phyloP scores from a whole-genome alignment of 2,329 filamentous ascomycete genomes.

The Fusarium irregulare region DNA sequence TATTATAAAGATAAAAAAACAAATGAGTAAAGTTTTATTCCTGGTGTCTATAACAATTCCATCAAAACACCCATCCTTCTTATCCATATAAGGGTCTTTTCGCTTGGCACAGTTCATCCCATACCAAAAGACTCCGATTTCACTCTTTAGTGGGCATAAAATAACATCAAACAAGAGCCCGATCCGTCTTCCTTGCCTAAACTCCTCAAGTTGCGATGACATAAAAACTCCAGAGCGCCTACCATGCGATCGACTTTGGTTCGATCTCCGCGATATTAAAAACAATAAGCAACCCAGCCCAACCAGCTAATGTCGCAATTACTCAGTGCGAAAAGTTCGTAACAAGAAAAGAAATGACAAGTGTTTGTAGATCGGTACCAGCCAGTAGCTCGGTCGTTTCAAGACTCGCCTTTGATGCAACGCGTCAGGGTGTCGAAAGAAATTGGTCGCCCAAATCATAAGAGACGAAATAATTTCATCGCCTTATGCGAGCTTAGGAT shows the following conservation, averaged over 20 bases:
- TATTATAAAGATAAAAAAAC: neutral
- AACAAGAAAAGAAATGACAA: neutral
- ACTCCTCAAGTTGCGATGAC: neutral
- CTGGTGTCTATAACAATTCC: slow-evolving; percentile 13
- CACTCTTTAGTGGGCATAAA: neutral
- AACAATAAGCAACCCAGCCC: neutral
- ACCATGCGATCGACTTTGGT: slow-evolving; percentile 7
- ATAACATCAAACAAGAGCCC: neutral
- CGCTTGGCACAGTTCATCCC: neutral
- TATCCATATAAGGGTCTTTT: neutral
- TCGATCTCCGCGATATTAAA: neutral
- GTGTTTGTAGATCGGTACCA: neutral
- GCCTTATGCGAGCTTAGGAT: too few relatives aligned
- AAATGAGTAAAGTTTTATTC: slow-evolving; percentile 14
- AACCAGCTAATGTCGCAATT: neutral
- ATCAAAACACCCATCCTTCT: slow-evolving; percentile 1
- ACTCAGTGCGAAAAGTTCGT: neutral
- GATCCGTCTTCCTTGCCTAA: neutral
- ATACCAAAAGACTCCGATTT: slow-evolving; percentile 1
- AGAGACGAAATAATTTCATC: too few relatives aligned
- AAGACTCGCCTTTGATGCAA: neutral
- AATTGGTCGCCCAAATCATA: too few relatives aligned
- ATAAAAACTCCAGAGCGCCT: slow-evolving; percentile 33
- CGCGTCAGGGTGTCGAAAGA: too few relatives aligned
- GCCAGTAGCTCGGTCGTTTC: neutral